Conservation (phyloP, 2,329 filamentous ascomycete species). For the Ilyonectria destructans region DNA sequence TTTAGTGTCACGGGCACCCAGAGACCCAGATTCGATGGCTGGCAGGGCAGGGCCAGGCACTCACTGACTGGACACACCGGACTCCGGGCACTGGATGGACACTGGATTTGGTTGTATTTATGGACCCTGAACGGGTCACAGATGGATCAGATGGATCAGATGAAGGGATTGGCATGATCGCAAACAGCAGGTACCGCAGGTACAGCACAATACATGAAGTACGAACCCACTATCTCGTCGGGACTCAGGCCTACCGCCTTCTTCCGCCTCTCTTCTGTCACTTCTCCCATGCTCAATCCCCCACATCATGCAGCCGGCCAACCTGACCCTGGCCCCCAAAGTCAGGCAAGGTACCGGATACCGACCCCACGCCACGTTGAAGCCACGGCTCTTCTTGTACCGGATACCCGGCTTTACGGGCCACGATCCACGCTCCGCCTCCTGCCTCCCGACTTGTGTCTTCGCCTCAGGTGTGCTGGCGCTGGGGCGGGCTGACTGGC, state of each 20-base stretch:
- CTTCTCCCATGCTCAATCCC: too few species aligned
- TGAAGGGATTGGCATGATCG: not conserved
- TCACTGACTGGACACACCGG: not conserved
- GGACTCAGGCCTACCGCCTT: too few species aligned
- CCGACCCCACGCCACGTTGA: conserved; percentile 5
- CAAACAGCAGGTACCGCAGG: not conserved
- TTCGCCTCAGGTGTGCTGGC: not conserved
- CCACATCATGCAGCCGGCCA: not conserved
- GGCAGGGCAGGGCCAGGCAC: not conserved
- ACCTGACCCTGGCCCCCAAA: conserved; percentile 4
- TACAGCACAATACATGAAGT: not conserved
- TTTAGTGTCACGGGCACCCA: not conserved
- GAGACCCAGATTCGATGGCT: too few species aligned
- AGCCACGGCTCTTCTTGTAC: conserved; percentile 10
- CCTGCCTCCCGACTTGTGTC: not conserved
- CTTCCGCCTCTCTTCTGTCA: not conserved
- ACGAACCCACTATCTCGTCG: too few species aligned
- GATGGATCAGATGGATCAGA: not conserved
- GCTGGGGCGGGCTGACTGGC: not conserved
- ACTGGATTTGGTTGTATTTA: not conserved
- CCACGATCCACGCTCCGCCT: conserved; percentile 12
- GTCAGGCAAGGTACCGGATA: conserved; percentile 5
- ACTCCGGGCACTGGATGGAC: not conserved
- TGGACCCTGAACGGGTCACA: not conserved
- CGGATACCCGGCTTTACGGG: conserved; percentile 28